A percentile compares a stretch with the other conserved stretches of the same genome.
Conservation (phyloP, 2,329 filamentous ascomycete genomes). For the Daldinia sp. region DNA sequence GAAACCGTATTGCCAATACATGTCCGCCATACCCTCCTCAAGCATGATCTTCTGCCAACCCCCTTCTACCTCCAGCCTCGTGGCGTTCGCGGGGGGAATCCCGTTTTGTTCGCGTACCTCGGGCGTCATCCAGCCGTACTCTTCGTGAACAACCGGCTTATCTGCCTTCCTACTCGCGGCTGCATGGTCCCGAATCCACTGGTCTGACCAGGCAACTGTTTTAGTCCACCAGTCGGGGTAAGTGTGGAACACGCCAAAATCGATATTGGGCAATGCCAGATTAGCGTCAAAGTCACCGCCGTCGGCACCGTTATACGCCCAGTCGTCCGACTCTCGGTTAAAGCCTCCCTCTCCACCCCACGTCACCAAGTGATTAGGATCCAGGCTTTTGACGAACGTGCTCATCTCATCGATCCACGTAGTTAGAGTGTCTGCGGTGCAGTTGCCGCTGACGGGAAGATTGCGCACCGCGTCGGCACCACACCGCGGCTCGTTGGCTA, state of each 20-base stretch:
- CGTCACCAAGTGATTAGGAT: slow-evolving; percentile 62
- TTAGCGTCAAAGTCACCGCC: slow-evolving; percentile 64
- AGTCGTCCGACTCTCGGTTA: slow-evolving; percentile 54
- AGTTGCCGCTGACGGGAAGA: slow-evolving; percentile 52
- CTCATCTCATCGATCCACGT: slow-evolving; percentile 63
- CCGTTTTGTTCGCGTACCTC: slow-evolving; percentile 57
- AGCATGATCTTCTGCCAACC: slow-evolving; percentile 60
- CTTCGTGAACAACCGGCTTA: slow-evolving; percentile 65
- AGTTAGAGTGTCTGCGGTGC: slow-evolving; percentile 54
- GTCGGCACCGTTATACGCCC: slow-evolving; percentile 57
- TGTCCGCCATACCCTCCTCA: slow-evolving; percentile 58
- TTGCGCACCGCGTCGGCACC: slow-evolving; percentile 56
- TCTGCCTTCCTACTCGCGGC: slow-evolving; percentile 51
- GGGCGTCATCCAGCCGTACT: slow-evolving; percentile 63
- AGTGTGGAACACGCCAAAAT: slow-evolving; percentile 64
- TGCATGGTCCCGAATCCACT: slow-evolving; percentile 64
- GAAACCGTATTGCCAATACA: slow-evolving; percentile 66
- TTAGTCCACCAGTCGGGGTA: slow-evolving; percentile 66
- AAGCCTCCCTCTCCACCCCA: slow-evolving; percentile 68
- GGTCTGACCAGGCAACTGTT: slow-evolving; percentile 59
- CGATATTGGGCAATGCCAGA: slow-evolving; percentile 56
- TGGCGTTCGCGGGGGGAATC: slow-evolving; percentile 53
- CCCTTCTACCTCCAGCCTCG: slow-evolving; percentile 55
- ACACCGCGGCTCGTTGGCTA: slow-evolving; percentile 68
- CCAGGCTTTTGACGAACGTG: slow-evolving; percentile 61